These are phyloP conservation scores for Tricholoma flavovirens DNA, from an alignment of 768 basidiomycete genomes.

Conservation along the genomic window DNA sequence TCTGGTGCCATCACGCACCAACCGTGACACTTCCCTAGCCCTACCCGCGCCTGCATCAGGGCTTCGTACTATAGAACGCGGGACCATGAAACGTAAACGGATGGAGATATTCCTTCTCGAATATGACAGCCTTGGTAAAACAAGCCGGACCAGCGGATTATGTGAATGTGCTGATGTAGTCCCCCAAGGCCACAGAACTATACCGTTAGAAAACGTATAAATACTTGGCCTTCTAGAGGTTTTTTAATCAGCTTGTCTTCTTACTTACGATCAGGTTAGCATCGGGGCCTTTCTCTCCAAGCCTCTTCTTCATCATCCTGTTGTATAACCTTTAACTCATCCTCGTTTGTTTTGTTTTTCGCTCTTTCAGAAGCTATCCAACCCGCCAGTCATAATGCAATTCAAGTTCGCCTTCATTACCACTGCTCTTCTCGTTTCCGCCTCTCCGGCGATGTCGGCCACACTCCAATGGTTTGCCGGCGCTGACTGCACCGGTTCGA, in stretches of 20 bases:
- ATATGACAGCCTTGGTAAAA: background rate
- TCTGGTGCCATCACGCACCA: background rate
- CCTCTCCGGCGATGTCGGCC: slow-evolving; percentile 13
- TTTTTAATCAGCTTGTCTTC: background rate
- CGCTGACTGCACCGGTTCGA: background rate
- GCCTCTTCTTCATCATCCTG: background rate
- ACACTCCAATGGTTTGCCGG: background rate
- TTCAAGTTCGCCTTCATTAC: slow-evolving; percentile 13
- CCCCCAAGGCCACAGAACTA: background rate
- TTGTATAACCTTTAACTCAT: background rate
- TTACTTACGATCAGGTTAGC: slow-evolving; percentile 1
- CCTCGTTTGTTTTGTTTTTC: background rate
- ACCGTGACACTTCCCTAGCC: background rate
- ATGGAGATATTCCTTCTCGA: background rate
- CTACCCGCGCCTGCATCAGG: background rate
- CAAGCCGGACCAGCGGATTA: background rate
- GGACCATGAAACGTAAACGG: background rate
- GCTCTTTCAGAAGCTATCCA: slow-evolving; percentile 11
- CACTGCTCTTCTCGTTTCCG: slow-evolving; percentile 10
- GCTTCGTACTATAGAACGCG: background rate
- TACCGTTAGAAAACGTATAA: background rate
- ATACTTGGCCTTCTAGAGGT: background rate
- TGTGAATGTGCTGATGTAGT: background rate
- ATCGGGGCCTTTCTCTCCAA: background rate
- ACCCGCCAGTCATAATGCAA: slow-evolving; percentile 14